phyloP scores from a whole-genome alignment of 352 stramenopile genomes.

The Phytophthora pistaciae region DNA sequence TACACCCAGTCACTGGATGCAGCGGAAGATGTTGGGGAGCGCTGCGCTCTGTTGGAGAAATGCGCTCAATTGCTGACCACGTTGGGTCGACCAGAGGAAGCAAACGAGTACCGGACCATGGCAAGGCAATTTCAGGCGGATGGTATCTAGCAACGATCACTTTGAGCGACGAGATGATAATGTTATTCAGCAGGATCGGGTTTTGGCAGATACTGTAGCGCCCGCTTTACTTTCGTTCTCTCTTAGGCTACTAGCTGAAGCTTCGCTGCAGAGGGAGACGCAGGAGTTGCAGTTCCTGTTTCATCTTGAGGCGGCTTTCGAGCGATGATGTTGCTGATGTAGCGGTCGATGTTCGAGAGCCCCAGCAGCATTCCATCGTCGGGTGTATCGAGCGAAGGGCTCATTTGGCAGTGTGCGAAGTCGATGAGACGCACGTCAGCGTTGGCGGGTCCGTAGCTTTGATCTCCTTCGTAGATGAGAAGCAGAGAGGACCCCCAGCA shows the following conservation, averaged over 20 bases:
- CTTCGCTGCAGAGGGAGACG: constrained; percentile 6
- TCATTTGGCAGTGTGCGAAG: constrained; percentile 85
- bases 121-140: constrained; percentile 50
- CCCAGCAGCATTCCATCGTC: constrained; percentile 78
- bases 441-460: constrained; percentile 20
- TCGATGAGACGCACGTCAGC: constrained; percentile 79
- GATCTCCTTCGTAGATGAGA: constrained; percentile 80
- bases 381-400: constrained; percentile 46
- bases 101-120: constrained; percentile 72
- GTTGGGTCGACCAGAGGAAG: constrained; percentile 74
- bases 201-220: background rate
- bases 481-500: constrained; percentile 84
- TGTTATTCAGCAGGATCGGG: constrained; percentile 5
- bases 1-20: constrained; percentile 72
- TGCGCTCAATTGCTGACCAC: constrained; percentile 75
- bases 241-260: constrained; percentile 16
- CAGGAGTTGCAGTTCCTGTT: constrained; percentile 1
- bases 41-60: constrained; percentile 62
- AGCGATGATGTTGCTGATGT: constrained; percentile 50
- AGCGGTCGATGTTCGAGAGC: constrained; percentile 65
- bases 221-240: background rate
- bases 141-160: constrained; percentile 10
- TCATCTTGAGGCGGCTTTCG: constrained; percentile 7
- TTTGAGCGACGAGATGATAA: constrained; percentile 10
- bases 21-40: constrained; percentile 46